Percentiles rank a stretch among this genome's conserved stretches.
phyloP scores from a whole-genome alignment of 2,329 filamentous ascomycete species.

The Lecanicillium sp. region DNA sequence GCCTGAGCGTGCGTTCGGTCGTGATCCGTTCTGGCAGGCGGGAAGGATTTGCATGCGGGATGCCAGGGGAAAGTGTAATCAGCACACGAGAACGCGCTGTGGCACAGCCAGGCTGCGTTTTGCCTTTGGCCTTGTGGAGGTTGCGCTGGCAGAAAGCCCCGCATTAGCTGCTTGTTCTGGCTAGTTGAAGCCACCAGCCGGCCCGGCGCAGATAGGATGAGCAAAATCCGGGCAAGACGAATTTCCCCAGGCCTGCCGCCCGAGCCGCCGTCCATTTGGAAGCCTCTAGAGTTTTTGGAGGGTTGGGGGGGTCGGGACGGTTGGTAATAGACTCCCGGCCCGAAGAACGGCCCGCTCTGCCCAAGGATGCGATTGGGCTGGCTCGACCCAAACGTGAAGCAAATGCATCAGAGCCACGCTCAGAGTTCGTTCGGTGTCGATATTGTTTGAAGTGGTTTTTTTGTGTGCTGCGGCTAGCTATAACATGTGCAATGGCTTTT shows the following conservation, averaged over 20 bases:
- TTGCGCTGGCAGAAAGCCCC: background rate
- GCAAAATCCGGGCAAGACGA: no score
- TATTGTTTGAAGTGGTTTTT: no score
- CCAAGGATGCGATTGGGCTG: background rate
- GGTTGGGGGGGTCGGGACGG: no score
- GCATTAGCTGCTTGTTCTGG: slow-evolving; percentile 9
- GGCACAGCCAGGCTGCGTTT: background rate
- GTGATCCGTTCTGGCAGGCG: background rate
- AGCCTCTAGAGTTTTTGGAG: background rate
- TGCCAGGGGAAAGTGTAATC: background rate
- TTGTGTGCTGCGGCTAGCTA: no score
- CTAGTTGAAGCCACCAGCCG: no score
- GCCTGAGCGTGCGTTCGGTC: background rate
- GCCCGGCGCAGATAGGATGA: no score
- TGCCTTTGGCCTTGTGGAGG: background rate
- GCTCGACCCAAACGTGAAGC: no score
- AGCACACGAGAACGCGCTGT: background rate
- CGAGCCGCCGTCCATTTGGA: background rate
- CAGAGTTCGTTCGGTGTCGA: no score
- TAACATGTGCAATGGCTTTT: no score
- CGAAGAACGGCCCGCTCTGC: background rate
- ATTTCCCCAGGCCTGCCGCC: background rate
- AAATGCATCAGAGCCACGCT: background rate
- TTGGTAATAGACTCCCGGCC: background rate
- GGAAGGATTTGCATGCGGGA: background rate